Conservation (phyloP, 1,284 basidiomycete genomes). For the Takashimella koratensis region DNA sequence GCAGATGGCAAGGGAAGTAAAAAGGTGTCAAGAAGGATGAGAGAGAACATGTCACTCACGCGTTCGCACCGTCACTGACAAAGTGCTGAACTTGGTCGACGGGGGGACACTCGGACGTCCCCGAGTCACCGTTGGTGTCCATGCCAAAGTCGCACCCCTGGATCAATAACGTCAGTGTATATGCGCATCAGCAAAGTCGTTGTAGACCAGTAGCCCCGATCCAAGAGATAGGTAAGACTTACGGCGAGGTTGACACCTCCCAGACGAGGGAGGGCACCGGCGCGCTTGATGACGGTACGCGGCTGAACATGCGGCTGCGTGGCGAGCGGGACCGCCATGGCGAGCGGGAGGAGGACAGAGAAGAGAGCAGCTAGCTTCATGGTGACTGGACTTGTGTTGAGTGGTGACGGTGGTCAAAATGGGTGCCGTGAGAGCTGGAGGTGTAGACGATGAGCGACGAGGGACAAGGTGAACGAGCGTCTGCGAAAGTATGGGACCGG, state of each 20-base stretch:
- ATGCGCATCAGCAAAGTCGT: not conserved
- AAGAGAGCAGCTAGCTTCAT: slow-evolving; percentile 14
- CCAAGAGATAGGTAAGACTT: too few relatives aligned
- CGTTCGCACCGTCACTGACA: slow-evolving; percentile 39
- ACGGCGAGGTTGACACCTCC: slow-evolving; percentile 41
- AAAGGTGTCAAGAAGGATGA: too few relatives aligned
- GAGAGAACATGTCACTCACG: slow-evolving; percentile 21
- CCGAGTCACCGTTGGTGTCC: slow-evolving; percentile 23
- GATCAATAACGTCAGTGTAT: too few relatives aligned
- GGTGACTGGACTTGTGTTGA: too few relatives aligned
- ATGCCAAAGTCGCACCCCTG: slow-evolving; percentile 41
- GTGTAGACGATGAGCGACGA: too few relatives aligned
- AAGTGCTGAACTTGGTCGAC: slow-evolving; percentile 60
- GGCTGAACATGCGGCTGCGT: too few relatives aligned
- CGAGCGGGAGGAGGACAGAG: slow-evolving; percentile 12
- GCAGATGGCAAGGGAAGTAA: too few relatives aligned
- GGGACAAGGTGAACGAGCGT: not conserved
- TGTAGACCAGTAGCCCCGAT: not conserved
- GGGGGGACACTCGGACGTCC: slow-evolving; percentile 47
- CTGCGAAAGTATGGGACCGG: slow-evolving; percentile 1
- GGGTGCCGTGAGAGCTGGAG: not conserved
- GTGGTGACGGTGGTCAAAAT: not conserved
- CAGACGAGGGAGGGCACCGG: slow-evolving; percentile 27
- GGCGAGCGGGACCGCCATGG: slow-evolving; percentile 5
- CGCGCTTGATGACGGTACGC: slow-evolving; percentile 16